Percentiles rank a stretch among this genome's conserved stretches.
phyloP scores from a whole-genome alignment of 1,284 basidiomycete genomes.

The Hypsizygus ulmarius region DNA sequence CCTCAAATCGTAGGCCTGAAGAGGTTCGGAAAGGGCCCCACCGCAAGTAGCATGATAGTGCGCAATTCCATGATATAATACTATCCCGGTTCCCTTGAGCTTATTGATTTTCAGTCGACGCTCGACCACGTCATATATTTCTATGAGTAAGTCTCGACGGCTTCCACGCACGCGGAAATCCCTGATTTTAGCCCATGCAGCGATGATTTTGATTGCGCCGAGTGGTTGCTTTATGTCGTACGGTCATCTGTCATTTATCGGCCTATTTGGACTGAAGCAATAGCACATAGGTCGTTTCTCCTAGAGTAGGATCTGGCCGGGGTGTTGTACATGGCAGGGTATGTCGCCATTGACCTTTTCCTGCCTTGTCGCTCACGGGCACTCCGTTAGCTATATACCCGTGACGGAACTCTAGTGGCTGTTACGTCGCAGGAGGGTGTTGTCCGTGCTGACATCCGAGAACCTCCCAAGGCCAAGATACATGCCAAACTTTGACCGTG shows the following conservation, averaged over 20 bases:
- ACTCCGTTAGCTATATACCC: constrained; percentile 66
- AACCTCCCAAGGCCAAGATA: constrained; percentile 29
- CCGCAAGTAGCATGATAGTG: constrained; percentile 69
- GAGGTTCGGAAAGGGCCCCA: constrained; percentile 43
- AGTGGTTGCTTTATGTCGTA: constrained; percentile 81
- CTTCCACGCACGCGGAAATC: not conserved
- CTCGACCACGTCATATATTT: constrained; percentile 86
- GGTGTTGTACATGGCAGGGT: constrained; percentile 75
- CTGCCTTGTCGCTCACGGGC: constrained; percentile 5
- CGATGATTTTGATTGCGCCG: constrained; percentile 71
- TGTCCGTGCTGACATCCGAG: constrained; percentile 55
- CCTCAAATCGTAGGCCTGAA: constrained; percentile 66
- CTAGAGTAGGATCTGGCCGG: constrained; percentile 68
- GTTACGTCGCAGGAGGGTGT: constrained; percentile 85
- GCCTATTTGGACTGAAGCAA: not conserved
- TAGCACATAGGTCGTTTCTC: constrained; percentile 55
- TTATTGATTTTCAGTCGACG: constrained; percentile 52
- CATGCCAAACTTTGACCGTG: constrained; percentile 40
- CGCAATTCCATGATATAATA: constrained; percentile 23
- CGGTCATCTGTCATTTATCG: constrained; percentile 22
- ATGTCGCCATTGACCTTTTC: constrained; percentile 23
- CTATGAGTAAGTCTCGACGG: constrained; percentile 55
- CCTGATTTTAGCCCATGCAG: constrained; percentile 34
- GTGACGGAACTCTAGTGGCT: constrained; percentile 69
- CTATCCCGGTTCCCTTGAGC: not conserved